Base-by-base conservation (phyloP, 2,329 filamentous ascomycete genomes). In the Aspergillus sp. region DNA sequence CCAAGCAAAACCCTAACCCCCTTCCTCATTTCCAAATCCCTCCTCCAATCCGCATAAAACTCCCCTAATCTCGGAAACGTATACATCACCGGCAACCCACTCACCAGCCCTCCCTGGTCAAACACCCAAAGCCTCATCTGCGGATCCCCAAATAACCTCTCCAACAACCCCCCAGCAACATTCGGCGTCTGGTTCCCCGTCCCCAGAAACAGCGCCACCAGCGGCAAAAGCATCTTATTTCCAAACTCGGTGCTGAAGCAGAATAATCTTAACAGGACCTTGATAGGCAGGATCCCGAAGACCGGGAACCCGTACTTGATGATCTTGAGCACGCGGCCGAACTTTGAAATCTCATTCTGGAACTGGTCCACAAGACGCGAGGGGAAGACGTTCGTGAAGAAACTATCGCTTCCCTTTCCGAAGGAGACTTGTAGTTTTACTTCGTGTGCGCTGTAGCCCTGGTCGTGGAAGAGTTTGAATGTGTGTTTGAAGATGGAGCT, bases 151-250 rank as follows among this genome's bases (percentile, higher is more conserved):
- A 85, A 86, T 0, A 87, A 70, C 4, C 84, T 74, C 67, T 87
- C 84, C 4, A 91, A 77, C 35, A 91, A 86, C 23, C 88, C 87
- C 43, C 82, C 84, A 0, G 88, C 85, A 0, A 91, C 88, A 61
- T 90, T 85, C 0, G 88, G 84, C 0, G 88, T 89, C 65, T 90
- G 87, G 63, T 91, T 91, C 1, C 89, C 88, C 0, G 89, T 91
- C 0, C 89, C 89, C 0, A 91, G 77, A 68, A 92, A 91, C 1
- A 91, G 76, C 0, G 89, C 89, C 33, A 90, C 83, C 70, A 91
- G 83, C 1, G 89, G 89, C 57, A 89, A 80, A 0, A 88, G 85
- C 73, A 91, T 87, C 37, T 85, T 86, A 66, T 91, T 87, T 15
- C 83, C 83, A 68, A 91, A 92, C 55, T 89, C 87, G 9, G 83